These are phyloP conservation scores for Chionographis japonica DNA, from an alignment of 106 monocot genomes.

Conservation along the genomic window DNA sequence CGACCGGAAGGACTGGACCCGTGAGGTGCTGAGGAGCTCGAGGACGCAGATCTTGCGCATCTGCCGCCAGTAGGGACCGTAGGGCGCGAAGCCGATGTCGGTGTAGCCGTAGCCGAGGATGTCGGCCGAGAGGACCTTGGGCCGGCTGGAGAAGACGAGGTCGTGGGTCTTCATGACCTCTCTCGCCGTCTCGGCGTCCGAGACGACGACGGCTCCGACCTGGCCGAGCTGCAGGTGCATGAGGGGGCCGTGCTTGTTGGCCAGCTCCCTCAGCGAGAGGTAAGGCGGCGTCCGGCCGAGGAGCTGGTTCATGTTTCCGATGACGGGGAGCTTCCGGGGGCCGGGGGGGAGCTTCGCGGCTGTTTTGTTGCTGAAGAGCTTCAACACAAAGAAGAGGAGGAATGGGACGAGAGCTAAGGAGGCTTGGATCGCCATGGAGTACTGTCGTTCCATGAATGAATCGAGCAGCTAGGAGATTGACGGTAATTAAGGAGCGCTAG, in stretches of 20 bases:
- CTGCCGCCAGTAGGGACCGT: slow-evolving; percentile 21
- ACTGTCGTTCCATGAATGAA: no score
- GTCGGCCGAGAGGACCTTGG: not conserved
- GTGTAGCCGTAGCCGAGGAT: not conserved
- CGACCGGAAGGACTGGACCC: slow-evolving; percentile 8
- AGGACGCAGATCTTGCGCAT: slow-evolving; percentile 12
- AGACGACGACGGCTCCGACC: slow-evolving; percentile 5
- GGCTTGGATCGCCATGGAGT: no score
- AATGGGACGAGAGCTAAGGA: no score
- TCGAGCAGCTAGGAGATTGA: no score
- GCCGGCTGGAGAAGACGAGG: not conserved
- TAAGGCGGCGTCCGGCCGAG: not conserved
- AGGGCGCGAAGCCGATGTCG: slow-evolving; percentile 1
- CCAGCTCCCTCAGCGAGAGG: not conserved
- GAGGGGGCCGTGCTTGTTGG: slow-evolving; percentile 6
- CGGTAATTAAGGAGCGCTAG: no score
- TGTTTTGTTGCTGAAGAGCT: no score
- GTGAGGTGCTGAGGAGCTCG: slow-evolving; percentile 9
- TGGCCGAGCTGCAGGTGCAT: slow-evolving; percentile 18
- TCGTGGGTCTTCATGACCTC: slow-evolving; percentile 16
- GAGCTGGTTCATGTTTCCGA: slow-evolving; percentile 11
- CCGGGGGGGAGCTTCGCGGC: slow-evolving; percentile 8
- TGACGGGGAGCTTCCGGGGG: slow-evolving; percentile 11
- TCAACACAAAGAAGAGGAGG: no score
- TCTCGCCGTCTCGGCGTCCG: slow-evolving; percentile 1